phyloP scores from a whole-genome alignment of 768 basidiomycete genomes.

The Xerocomellus intermedius region DNA sequence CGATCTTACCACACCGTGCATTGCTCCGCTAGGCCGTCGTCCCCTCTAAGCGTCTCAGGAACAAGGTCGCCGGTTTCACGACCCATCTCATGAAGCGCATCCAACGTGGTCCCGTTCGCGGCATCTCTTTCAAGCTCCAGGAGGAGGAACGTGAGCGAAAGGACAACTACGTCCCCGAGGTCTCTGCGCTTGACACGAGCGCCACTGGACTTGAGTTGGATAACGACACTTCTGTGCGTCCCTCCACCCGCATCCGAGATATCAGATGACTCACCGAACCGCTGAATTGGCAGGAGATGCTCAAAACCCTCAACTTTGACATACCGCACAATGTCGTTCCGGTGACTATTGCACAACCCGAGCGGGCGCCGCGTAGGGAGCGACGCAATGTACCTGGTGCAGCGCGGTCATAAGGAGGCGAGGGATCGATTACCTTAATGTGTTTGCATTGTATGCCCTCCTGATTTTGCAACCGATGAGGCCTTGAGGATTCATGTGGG shows the following conservation, averaged over 20 bases:
- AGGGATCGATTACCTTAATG: conserved; percentile 6
- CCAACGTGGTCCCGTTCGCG: conserved; percentile 95
- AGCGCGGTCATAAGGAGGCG: conserved; percentile 42
- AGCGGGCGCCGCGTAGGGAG: conserved; percentile 72
- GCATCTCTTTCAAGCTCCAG: conserved; percentile 99
- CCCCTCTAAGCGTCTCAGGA: conserved; percentile 97
- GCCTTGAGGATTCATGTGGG: not conserved
- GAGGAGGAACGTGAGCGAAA: conserved; percentile 99
- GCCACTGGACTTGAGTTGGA: conserved; percentile 82
- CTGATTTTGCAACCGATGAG: not conserved
- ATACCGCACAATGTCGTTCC: conserved; percentile 71
- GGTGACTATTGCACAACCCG: conserved; percentile 62
- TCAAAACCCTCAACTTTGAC: conserved; percentile 92
- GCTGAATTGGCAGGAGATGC: conserved; percentile 61
- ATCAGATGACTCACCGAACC: not conserved
- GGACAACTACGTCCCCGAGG: conserved; percentile 99
- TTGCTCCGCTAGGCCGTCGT: conserved; percentile 66
- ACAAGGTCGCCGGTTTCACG: conserved; percentile 99
- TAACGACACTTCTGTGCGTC: conserved; percentile 84
- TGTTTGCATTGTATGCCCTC: not conserved
- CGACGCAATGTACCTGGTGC: conserved; percentile 82
- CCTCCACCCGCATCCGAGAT: not conserved
- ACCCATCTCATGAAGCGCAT: conserved; percentile 99
- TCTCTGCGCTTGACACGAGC: conserved; percentile 88
- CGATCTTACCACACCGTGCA: not conserved